Evolutionary conservation across 257 asterid genomes (phyloP).

Genomic region (Fraxinus americana): DNA sequence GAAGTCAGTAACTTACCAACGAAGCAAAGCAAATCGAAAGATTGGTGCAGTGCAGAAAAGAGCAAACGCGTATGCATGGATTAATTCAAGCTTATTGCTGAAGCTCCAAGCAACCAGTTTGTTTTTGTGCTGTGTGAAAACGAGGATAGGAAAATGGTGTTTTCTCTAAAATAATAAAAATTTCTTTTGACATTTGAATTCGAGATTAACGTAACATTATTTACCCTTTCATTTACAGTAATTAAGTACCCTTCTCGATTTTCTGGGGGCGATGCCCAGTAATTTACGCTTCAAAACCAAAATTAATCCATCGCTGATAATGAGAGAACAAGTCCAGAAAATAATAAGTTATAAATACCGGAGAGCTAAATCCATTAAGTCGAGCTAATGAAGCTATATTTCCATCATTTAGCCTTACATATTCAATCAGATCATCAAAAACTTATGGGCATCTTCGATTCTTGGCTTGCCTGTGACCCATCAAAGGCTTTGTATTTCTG

Average conservation of each 20-base stretch:
- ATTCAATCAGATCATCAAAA: background rate
- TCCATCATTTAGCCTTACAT: background rate
- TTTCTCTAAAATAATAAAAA: background rate
- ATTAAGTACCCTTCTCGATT: too few relatives aligned
- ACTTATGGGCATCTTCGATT: slow-evolving; percentile 17
- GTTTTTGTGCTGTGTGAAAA: background rate
- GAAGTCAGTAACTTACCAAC: background rate
- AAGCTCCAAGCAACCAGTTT: background rate
- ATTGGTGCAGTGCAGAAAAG: background rate
- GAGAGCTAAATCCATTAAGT: too few relatives aligned
- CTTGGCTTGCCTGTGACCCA: slow-evolving; percentile 13
- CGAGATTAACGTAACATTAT: background rate
- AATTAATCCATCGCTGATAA: too few relatives aligned
- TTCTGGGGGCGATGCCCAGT: background rate
- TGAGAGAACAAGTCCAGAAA: background rate
- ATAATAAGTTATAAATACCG: too few relatives aligned
- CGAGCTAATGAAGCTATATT: too few relatives aligned
- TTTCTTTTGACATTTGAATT: background rate
- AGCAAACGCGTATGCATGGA: slow-evolving; percentile 4
- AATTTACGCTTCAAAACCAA: too few relatives aligned
- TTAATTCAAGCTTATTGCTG: background rate
- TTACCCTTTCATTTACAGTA: background rate
- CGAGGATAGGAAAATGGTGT: background rate
- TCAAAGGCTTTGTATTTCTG: slow-evolving; percentile 30
- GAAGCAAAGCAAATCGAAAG: background rate